Percentiles rank a stretch among this genome's conserved stretches.
These are phyloP conservation scores for Colletotrichum limetticola DNA, from an alignment of 2,329 filamentous ascomycete genomes.

Conservation along the genomic window DNA sequence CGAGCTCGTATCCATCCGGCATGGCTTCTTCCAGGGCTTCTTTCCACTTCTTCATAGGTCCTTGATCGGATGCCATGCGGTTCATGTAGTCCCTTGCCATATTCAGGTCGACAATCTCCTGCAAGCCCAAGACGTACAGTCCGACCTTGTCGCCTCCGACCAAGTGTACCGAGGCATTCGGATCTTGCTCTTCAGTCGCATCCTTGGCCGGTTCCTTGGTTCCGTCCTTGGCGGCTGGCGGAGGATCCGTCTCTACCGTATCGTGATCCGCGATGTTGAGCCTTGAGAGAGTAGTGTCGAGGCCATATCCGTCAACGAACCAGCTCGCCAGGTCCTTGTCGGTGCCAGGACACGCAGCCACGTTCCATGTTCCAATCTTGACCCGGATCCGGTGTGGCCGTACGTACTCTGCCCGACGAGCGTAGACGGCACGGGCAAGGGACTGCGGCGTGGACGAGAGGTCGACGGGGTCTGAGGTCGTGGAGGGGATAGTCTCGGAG, in stretches of 20 bases:
- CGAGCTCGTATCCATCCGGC: slow-evolving; percentile 79
- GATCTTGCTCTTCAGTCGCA: slow-evolving; percentile 40
- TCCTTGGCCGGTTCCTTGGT: slow-evolving; percentile 1
- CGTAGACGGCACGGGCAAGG: slow-evolving; percentile 74
- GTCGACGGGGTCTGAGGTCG: slow-evolving; percentile 56
- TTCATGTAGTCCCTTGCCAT: slow-evolving; percentile 82
- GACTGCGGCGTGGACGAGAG: slow-evolving; percentile 62
- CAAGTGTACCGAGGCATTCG: slow-evolving; percentile 51
- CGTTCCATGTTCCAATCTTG: slow-evolving; percentile 96
- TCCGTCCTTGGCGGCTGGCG: not conserved
- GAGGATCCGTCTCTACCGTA: slow-evolving; percentile 42
- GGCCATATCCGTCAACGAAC: slow-evolving; percentile 83
- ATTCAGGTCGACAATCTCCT: slow-evolving; percentile 91
- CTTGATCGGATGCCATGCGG: slow-evolving; percentile 76
- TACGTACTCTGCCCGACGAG: slow-evolving; percentile 82
- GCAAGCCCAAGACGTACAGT: slow-evolving; percentile 89
- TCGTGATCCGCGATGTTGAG: slow-evolving; percentile 57
- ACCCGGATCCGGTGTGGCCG: slow-evolving; percentile 79
- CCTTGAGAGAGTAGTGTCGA: slow-evolving; percentile 71
- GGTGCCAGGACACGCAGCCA: slow-evolving; percentile 83
- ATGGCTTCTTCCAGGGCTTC: slow-evolving; percentile 77
- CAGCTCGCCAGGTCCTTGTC: slow-evolving; percentile 89
- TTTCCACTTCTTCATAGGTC: slow-evolving; percentile 82
- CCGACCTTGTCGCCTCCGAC: slow-evolving; percentile 77
- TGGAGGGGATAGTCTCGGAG: slow-evolving; percentile 39